Base-by-base conservation (phyloP, 768 basidiomycete genomes). In the Clathrus columnatus region DNA sequence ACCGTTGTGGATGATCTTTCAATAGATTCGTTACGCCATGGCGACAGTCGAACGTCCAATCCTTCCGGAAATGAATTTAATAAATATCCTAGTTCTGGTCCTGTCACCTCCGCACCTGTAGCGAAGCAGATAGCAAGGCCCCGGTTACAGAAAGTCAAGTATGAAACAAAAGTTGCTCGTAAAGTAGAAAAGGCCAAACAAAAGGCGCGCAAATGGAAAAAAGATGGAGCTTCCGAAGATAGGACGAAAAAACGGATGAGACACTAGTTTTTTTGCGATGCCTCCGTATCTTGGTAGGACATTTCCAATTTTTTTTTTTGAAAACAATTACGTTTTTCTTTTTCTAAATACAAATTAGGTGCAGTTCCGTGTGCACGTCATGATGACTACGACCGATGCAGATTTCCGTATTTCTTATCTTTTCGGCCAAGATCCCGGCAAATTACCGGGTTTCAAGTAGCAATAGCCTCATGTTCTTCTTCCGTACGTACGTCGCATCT, bases 1-100 rank as follows among this genome's bases (percentile, higher is more conserved):
- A 93, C 91, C 16, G 83, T 96, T 49, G 83, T 90, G 14, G 90
- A 96, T 65, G 91, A 96, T 66, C 90, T 95, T 67, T 90, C 94
- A 66, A 82, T 87, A 20, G 76, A 80, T 62, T 68, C 74, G 44
- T 68, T 84, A 8, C 44, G 24, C n/a, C 54, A 55, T 42, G 26
- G 46, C 32, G 26, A 45, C 20, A 7, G 8, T 17, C 23, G 24
- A 65, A 73, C 79, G 28, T 77, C 82, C 59, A 82, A 74, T 6
- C 69, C 73, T 60, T 61, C 27, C 63, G 61, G 47, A 60, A 61
- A 18, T 63, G 64, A 56, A 58, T 60, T 6, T 23, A 46, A 21
- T 50, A 42, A 23, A 17, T 21, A 27, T 24, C 16, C 51, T 26
- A 23, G n/a, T n/a, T 27, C 23, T 16, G 7, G n/a, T 47, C 49